phyloP scores from a whole-genome alignment of 805 yeast species.

The Kodamaea kakaduensis region DNA sequence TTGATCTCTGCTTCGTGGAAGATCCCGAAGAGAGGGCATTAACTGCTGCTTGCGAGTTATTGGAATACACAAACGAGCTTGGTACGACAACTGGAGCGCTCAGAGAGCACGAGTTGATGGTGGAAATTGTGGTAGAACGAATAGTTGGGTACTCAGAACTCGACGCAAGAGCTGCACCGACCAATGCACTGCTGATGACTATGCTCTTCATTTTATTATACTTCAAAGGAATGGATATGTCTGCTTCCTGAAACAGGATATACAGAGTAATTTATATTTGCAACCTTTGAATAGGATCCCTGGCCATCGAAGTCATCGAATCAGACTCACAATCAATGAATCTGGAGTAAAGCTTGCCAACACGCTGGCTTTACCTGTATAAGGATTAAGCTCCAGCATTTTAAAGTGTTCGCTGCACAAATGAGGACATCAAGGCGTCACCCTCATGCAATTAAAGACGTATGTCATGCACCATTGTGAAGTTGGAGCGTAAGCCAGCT shows the following conservation, averaged over 20 bases:
- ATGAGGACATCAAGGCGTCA: too few species aligned
- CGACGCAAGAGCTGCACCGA: slow-evolving; percentile 8
- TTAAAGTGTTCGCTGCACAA: not conserved
- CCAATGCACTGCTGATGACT: slow-evolving; percentile 3
- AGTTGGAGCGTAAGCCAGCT: too few species aligned
- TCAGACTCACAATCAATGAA: too few species aligned
- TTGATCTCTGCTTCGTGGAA: slow-evolving; percentile 10
- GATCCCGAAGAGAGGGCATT: not conserved
- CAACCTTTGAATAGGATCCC: not conserved
- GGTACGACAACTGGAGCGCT: slow-evolving; percentile 10
- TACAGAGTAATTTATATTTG: not conserved
- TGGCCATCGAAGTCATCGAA: not conserved
- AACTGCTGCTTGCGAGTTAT: slow-evolving; percentile 7
- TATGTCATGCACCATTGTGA: too few species aligned
- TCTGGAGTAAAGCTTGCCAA: too few species aligned
- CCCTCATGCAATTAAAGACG: too few species aligned
- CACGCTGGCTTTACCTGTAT: not conserved
- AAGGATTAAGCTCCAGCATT: not conserved
- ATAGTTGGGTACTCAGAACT: slow-evolving; percentile 8
- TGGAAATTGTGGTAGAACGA: slow-evolving; percentile 8
- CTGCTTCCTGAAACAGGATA: not conserved
- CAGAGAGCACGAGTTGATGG: slow-evolving; percentile 5
- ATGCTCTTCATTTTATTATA: slow-evolving; percentile 5
- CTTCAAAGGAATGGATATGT: slow-evolving; percentile 3
- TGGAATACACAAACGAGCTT: slow-evolving; percentile 11